These are phyloP conservation scores for Populus hybrid DNA, from an alignment of 441 rosid species.

Conservation along the genomic window DNA sequence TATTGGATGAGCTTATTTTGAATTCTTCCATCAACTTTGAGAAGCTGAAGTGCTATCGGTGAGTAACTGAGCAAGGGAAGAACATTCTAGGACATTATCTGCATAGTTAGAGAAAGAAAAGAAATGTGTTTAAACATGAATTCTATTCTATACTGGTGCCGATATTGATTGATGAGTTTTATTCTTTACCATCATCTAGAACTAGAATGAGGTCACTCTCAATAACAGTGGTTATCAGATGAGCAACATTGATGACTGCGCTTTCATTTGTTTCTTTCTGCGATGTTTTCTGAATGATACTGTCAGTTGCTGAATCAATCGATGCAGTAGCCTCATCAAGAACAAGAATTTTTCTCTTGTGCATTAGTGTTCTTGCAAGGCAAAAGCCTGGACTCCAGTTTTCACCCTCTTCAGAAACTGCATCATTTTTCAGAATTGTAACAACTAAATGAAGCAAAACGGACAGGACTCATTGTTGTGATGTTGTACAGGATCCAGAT, in stretches of 20 bases:
- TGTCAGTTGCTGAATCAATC: constrained; percentile 66
- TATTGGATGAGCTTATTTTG: not conserved
- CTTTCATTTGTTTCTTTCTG: constrained; percentile 48
- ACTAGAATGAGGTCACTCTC: constrained; percentile 69
- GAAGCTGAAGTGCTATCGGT: not conserved
- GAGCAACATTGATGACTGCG: constrained; percentile 67
- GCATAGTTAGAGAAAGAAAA: not conserved
- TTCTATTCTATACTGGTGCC: not conserved
- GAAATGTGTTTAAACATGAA: not conserved
- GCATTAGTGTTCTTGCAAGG: constrained; percentile 53
- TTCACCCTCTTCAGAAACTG: constrained; percentile 68
- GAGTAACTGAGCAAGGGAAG: not conserved
- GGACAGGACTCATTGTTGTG: constrained; percentile 35
- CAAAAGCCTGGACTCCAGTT: constrained; percentile 78
- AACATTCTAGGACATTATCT: not conserved
- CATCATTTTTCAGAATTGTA: constrained; percentile 1
- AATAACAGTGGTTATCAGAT: constrained; percentile 65
- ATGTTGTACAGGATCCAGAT: constrained; percentile 58
- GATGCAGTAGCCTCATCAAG: constrained; percentile 78
- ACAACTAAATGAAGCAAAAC: not conserved
- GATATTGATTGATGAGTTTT: not conserved
- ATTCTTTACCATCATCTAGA: constrained; percentile 50
- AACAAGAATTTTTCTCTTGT: constrained; percentile 47
- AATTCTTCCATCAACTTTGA: not conserved
- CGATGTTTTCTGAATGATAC: constrained; percentile 47